Evolutionary conservation across 1,139 yeast genomes (phyloP), one percentile per base, ranked within the genome.

Genomic region (Taphrina pruni): DNA sequence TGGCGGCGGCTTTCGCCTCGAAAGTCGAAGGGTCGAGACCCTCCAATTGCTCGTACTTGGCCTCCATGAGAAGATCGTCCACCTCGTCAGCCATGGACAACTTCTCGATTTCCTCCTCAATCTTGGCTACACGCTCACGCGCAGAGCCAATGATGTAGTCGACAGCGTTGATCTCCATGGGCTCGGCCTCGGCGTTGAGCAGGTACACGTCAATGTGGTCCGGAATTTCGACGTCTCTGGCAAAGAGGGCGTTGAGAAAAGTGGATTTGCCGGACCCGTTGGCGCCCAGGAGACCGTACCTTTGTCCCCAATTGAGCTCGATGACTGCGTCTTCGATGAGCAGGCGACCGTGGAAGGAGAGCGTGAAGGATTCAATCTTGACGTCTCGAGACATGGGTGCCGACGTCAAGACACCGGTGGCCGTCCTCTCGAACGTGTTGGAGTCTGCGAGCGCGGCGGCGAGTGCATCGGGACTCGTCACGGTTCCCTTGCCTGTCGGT

Each of bases 211-310:
- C 99, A 76, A 95, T 90, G 75, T 85, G 86, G 73, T 88, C 95
- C 62, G 99, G 98, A 75, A 94, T 85, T 70, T 99, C 99, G 81
- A 85, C 94, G 81, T 95, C 99, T 81, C 97, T 87, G 70, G 97
- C 96, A 71, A 98, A 97, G 76, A 95, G 81, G 54, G 98, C 88
- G 80, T 90, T 90, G 79, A 94, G 82, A 77, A 94, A 87, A 41
- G 99, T 94, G 56, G 98, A 92, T 81, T 94, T 94, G 83, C 99
- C 99, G 83, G 99, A 94, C 73, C 99, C 99, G 80, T 94, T 94
- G 81, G 93, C 98, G 78, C 99, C 99, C 76, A 95, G 85, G 74
- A 94, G 85, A 82, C 97, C 97, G 79, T 95, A 94, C 81, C 97
- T 88, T 83, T 97, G 90, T 78, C 99, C 99, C 80, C 87, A 93